Evolutionary conservation across 306 rosid genomes (phyloP).

Genomic region (Lagenaria siceraria): DNA sequence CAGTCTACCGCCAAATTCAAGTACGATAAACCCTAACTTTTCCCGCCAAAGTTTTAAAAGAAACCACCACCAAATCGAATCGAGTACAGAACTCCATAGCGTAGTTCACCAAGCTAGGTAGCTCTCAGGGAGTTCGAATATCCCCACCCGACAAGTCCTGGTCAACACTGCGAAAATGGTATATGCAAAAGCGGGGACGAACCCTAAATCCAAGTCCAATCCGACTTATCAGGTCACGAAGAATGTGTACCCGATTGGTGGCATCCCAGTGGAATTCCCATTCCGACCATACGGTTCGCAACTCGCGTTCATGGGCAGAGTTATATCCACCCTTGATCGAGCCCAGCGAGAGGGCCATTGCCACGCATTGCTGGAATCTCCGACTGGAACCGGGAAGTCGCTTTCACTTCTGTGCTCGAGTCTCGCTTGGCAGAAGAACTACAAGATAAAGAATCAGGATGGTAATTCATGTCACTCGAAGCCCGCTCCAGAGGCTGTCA

Average conservation of each 20-base stretch:
- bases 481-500: conserved; percentile 41
- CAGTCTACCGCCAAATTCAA: background rate
- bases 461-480: conserved; percentile 20
- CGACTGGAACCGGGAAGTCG: conserved; percentile 89
- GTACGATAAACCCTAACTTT: background rate
- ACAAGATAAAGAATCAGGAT: conserved; percentile 20
- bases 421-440: conserved; percentile 80
- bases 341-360: conserved; percentile 76
- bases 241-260: conserved; percentile 64
- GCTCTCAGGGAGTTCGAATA: background rate
- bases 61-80: background rate
- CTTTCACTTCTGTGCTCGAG: conserved; percentile 87
- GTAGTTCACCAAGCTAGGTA: background rate
- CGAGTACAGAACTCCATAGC: background rate
- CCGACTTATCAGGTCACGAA: conserved; percentile 25
- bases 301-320: conserved; percentile 82
- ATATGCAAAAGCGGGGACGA: conserved; percentile 15
- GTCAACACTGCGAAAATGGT: conserved; percentile 24
- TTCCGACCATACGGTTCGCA: conserved; percentile 84
- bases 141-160: background rate
- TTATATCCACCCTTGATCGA: conserved; percentile 71
- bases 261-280: conserved; percentile 74
- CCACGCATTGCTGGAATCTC: conserved; percentile 91
- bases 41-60: background rate
- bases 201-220: conserved; percentile 15